A percentile compares a stretch with the other conserved stretches of the same genome.
Conservation (phyloP, 108 stramenopile genomes). For the Cyclostephanos tholiformis region DNA sequence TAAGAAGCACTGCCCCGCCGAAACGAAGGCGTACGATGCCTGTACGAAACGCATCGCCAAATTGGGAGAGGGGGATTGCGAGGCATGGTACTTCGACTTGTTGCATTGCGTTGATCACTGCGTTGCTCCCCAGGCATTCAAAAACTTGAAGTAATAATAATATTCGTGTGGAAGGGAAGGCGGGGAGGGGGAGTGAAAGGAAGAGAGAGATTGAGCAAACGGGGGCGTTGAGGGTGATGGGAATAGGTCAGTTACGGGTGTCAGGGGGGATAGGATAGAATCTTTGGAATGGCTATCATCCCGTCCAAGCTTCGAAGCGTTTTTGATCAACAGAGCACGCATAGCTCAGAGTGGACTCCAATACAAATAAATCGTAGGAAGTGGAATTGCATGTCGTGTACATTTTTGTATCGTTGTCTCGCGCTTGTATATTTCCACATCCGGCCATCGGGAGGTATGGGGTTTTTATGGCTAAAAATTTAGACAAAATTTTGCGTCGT, state of each 20-base stretch:
- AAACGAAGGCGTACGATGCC: slow-evolving; percentile 73
- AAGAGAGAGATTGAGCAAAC: neutral
- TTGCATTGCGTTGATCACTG: slow-evolving; percentile 92
- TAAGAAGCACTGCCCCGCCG: slow-evolving; percentile 69
- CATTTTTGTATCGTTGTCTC: no score
- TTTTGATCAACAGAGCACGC: no score
- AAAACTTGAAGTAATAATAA: slow-evolving; percentile 77
- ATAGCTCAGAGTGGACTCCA: no score
- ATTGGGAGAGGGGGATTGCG: slow-evolving; percentile 87
- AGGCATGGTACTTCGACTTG: slow-evolving; percentile 91
- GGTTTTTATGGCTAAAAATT: no score
- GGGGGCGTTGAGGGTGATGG: neutral
- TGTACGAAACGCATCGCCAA: slow-evolving; percentile 83
- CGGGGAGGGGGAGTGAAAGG: neutral
- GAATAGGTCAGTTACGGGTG: neutral
- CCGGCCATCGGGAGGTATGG: no score
- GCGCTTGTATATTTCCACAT: no score
- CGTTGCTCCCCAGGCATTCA: slow-evolving; percentile 88
- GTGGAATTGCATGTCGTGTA: no score
- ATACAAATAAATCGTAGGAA: no score
- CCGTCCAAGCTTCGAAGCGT: no score
- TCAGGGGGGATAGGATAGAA: neutral
- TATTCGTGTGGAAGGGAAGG: no score
- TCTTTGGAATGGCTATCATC: neutral
- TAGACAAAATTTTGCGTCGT: neutral